Evolutionary conservation across 1,284 basidiomycete species (phyloP), one percentile per base, ranked within the genome.

Genomic region (Ustilago trichophora): DNA sequence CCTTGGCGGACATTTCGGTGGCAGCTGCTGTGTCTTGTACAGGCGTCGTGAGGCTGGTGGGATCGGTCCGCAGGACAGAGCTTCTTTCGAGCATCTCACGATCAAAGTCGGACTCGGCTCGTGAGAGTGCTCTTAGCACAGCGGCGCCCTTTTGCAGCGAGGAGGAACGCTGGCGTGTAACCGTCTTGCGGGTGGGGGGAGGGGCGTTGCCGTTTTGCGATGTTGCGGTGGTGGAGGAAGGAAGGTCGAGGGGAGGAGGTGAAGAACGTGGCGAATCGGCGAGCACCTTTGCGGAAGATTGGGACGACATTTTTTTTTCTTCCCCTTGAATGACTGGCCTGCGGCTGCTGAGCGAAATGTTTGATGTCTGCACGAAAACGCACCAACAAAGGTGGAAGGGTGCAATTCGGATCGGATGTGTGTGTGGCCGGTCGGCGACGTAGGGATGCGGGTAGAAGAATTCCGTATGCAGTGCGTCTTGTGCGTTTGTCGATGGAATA

Each of bases 71-170:
- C 29, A 54, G 29, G 6, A 35, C 32, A 3, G 41, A 32, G 18
- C 50, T 48, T 19, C 32, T 48, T 18, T 59, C 50, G 33, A 63
- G 54, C 59, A 59, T 53, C 35, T 69, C 59, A n/a, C 66, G 59
- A 27, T 70, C 66, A 36, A 64, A 64, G 49, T 70, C 66, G 29
- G 71, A 67, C 27, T 68, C 73, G 13, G 78, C 75, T 19, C 78
- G 57, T 5, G 73, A 73, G 7, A 80, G 47, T 2, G 77, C 78
- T 11, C 73, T 54, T n/a, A 80, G 48, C 22, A 80, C 78, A 36
- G 78, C 78, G 10, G 70, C 72, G n/a, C 76, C 78, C 55, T 75
- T 74, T 43, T 80, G 74, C 7, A 76, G 26, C 16, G 76, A 78
- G 15, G 75, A 73, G 16, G 77, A 79, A 21, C 77, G 75, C 18